phyloP scores from a whole-genome alignment of 495 filamentous ascomycete species.

The Lepraria neglecta region DNA sequence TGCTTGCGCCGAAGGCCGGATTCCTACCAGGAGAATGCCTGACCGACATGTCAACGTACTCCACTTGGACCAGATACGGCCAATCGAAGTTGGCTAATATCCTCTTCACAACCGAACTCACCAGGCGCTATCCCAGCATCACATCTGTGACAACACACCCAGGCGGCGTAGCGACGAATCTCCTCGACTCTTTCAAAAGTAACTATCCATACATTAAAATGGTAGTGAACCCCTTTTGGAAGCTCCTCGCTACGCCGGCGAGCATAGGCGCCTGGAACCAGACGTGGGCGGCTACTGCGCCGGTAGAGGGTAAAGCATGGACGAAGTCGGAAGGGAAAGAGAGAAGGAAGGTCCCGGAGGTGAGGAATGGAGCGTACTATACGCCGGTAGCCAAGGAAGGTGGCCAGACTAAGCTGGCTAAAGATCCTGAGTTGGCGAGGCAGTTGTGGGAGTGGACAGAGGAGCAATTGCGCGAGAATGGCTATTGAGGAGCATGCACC shows the following conservation, averaged over 20 bases:
- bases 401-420: conserved; percentile 27
- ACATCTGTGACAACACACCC: conserved; percentile 45
- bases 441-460: conserved; percentile 44
- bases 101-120: conserved; percentile 48
- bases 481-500: neutral
- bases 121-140: conserved; percentile 39
- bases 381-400: conserved; percentile 36
- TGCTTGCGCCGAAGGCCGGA: conserved; percentile 23
- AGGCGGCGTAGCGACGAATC: conserved; percentile 48
- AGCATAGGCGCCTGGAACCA: conserved; percentile 35
- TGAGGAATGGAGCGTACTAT: conserved; percentile 41
- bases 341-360: conserved; percentile 22
- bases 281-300: conserved; percentile 38
- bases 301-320: neutral
- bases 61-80: conserved; percentile 45
- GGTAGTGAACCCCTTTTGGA: conserved; percentile 25
- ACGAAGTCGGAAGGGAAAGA: neutral
- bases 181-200: conserved; percentile 37
- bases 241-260: conserved; percentile 24
- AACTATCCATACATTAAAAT: conserved; percentile 4
- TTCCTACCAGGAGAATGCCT: conserved; percentile 29
- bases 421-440: conserved; percentile 31
- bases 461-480: conserved; percentile 31
- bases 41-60: conserved; percentile 35
- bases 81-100: conserved; percentile 55